phyloP scores from a whole-genome alignment of 2,329 filamentous ascomycete genomes.

The Sphaerulina vaccinii region DNA sequence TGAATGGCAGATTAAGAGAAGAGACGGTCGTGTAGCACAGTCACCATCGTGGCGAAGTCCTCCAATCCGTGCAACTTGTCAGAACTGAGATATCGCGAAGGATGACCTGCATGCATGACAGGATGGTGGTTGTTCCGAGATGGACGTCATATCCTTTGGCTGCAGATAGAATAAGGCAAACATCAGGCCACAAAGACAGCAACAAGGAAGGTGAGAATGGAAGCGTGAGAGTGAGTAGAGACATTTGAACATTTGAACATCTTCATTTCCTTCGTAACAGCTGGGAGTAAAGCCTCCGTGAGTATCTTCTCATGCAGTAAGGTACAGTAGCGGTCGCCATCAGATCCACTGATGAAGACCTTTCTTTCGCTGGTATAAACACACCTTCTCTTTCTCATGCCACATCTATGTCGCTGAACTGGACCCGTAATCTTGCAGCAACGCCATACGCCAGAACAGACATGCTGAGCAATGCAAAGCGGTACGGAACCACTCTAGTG shows the following conservation, averaged over 20 bases:
- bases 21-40: too few relatives aligned
- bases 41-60: too few relatives aligned
- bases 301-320: conserved; percentile 14
- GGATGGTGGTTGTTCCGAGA: background rate
- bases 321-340: conserved; percentile 6
- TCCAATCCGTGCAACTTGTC: too few relatives aligned
- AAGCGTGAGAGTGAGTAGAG: background rate
- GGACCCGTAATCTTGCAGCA: too few relatives aligned
- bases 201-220: background rate
- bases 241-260: conserved; percentile 6
- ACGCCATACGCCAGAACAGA: conserved; percentile 10
- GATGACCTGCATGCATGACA: background rate
- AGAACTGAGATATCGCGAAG: too few relatives aligned
- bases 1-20: background rate
- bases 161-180: background rate
- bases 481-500: conserved; percentile 48
- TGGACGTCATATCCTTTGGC: background rate
- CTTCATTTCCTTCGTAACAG: conserved; percentile 10
- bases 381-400: conserved; percentile 10
- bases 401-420: conserved; percentile 10
- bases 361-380: conserved; percentile 12
- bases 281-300: conserved; percentile 13
- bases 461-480: conserved; percentile 4
- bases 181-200: background rate
- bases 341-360: conserved; percentile 16